Conservation (phyloP, 257 asterid species). For the Nyctanthes arbortristis region DNA sequence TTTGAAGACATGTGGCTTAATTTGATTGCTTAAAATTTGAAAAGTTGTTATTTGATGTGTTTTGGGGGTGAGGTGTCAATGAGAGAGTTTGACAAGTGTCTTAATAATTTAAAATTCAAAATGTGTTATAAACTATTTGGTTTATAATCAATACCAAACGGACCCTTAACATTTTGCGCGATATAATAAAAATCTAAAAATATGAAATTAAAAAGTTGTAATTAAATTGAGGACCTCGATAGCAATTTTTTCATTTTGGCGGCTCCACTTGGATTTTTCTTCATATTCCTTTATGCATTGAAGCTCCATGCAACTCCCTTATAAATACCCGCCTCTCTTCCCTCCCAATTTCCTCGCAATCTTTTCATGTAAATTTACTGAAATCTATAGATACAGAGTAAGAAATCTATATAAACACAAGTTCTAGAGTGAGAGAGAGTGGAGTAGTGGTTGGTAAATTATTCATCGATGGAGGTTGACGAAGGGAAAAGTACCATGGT, state of each 20-base stretch:
- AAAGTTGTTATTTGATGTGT: too few species aligned
- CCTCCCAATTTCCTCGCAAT: background rate
- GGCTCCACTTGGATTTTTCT: background rate
- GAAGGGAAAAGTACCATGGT: slow-evolving; percentile 18
- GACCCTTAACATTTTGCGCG: too few species aligned
- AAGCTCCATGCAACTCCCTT: slow-evolving; percentile 1
- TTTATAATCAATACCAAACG: too few species aligned
- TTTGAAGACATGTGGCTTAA: too few species aligned
- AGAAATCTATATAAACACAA: background rate
- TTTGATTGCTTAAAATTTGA: too few species aligned
- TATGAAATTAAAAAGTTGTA: too few species aligned
- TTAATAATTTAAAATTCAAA: too few species aligned
- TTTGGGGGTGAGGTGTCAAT: too few species aligned
- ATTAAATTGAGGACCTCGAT: background rate
- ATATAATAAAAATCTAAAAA: too few species aligned
- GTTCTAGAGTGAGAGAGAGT: background rate
- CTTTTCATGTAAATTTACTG: background rate
- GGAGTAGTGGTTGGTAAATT: background rate
- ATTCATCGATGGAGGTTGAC: slow-evolving; percentile 24
- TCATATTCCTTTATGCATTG: background rate
- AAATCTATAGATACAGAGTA: background rate
- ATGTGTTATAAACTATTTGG: too few species aligned
- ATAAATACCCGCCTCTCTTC: background rate
- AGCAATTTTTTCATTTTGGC: background rate
- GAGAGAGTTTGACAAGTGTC: too few species aligned